phyloP scores from a whole-genome alignment of 768 basidiomycete genomes.

The Serendipita vermifera region DNA sequence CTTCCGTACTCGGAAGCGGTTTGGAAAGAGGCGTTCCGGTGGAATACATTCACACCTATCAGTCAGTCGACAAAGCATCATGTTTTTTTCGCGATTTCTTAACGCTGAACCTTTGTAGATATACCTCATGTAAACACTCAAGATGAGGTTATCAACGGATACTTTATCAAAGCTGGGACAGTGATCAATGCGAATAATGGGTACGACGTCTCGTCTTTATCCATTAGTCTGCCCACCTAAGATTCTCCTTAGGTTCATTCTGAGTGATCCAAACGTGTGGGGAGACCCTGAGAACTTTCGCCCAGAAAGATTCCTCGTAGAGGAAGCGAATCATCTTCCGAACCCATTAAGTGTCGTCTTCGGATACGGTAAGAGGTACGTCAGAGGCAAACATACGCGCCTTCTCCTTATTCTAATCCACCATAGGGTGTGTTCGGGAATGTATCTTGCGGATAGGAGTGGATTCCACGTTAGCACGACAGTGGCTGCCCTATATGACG shows the following conservation, averaged over 20 bases:
- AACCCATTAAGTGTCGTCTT: background rate
- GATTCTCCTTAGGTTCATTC: conserved; percentile 8
- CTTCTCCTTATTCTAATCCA: background rate
- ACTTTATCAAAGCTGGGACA: conserved; percentile 14
- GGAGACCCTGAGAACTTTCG: conserved; percentile 2
- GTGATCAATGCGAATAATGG: conserved; percentile 5
- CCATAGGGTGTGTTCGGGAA: background rate
- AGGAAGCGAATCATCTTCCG: background rate
- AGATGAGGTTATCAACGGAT: conserved; percentile 13
- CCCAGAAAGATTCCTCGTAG: background rate
- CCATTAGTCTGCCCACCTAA: no score
- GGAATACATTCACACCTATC: conserved; percentile 14
- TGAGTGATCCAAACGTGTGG: background rate
- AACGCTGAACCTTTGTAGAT: no score
- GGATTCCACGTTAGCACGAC: background rate
- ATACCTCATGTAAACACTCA: background rate
- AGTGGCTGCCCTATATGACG: no score
- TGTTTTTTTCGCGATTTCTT: no score
- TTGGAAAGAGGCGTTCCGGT: conserved; percentile 15
- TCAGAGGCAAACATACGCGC: background rate
- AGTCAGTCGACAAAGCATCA: conserved; percentile 6
- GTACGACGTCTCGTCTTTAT: background rate
- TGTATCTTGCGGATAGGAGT: background rate
- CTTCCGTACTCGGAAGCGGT: conserved; percentile 16
- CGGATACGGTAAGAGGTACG: conserved; percentile 1